phyloP scores from a whole-genome alignment of 768 basidiomycete species.

The Panellus pusillus region DNA sequence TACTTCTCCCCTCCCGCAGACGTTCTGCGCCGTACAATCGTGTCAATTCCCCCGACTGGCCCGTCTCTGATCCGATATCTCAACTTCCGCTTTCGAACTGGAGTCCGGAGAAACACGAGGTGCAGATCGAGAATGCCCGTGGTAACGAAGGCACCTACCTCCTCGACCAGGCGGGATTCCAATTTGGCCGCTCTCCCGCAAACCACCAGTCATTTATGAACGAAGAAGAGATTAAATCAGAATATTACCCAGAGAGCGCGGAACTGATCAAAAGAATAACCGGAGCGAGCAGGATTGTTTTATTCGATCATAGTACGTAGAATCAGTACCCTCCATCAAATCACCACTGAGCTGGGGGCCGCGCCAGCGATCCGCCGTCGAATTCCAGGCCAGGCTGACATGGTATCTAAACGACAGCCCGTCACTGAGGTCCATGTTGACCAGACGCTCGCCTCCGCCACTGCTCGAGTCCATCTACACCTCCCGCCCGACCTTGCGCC shows the following conservation, averaged over 20 bases:
- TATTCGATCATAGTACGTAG: constrained; percentile 43
- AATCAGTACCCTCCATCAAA: background rate
- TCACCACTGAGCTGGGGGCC: constrained; percentile 1
- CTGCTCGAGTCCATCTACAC: constrained; percentile 38
- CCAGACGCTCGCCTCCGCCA: constrained; percentile 36
- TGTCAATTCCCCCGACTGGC: constrained; percentile 17
- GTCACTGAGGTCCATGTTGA: constrained; percentile 38
- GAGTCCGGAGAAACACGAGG: constrained; percentile 15
- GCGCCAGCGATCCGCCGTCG: constrained; percentile 29
- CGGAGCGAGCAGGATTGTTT: constrained; percentile 36
- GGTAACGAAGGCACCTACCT: constrained; percentile 32
- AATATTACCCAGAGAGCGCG: constrained; percentile 41
- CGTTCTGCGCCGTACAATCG: constrained; percentile 17
- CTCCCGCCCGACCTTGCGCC: constrained; percentile 37
- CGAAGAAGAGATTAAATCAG: constrained; percentile 34
- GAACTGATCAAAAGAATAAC: constrained; percentile 39
- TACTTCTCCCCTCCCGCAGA: constrained; percentile 17
- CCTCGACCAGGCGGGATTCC: constrained; percentile 38
- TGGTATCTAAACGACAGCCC: constrained; percentile 28
- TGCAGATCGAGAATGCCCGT: constrained; percentile 33
- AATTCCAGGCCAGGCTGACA: constrained; percentile 25
- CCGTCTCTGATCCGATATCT: constrained; percentile 11
- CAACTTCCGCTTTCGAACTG: constrained; percentile 24
- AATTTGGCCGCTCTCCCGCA: constrained; percentile 27
- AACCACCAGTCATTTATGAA: constrained; percentile 33